Conservation (phyloP, 805 yeast species). For the Schizosaccharomyces lindneri region DNA sequence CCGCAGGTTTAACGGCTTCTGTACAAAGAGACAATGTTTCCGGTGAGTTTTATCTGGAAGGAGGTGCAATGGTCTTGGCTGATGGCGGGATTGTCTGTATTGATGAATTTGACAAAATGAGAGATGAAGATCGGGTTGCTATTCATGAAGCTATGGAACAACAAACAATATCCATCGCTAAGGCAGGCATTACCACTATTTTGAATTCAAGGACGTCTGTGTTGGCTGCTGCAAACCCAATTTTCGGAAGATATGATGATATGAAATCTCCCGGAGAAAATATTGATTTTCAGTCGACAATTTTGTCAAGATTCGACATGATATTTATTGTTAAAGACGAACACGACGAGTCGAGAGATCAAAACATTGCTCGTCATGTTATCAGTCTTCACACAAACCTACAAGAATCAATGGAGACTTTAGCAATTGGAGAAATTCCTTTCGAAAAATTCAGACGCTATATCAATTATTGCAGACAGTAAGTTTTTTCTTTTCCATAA, state of each 20-base stretch:
- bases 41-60: slow-evolving; percentile 83
- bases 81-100: slow-evolving; percentile 98
- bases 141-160: slow-evolving; percentile 99
- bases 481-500: background rate
- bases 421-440: slow-evolving; percentile 52
- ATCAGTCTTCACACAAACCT: slow-evolving; percentile 54
- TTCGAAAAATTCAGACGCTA: slow-evolving; percentile 77
- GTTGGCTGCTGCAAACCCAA: slow-evolving; percentile 93
- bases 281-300: slow-evolving; percentile 91
- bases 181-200: slow-evolving; percentile 95
- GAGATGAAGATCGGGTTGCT: slow-evolving; percentile 96
- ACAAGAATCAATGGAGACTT: slow-evolving; percentile 19
- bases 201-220: slow-evolving; percentile 90
- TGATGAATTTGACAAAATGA: slow-evolving; percentile 97
- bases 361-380: slow-evolving; percentile 72
- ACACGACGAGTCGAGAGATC: slow-evolving; percentile 65
- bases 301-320: slow-evolving; percentile 94
- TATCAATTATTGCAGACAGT: slow-evolving; percentile 61
- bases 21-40: slow-evolving; percentile 79
- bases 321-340: slow-evolving; percentile 91
- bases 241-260: slow-evolving; percentile 89
- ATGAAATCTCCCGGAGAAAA: slow-evolving; percentile 92
- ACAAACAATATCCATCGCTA: slow-evolving; percentile 94
- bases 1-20: slow-evolving; percentile 96
- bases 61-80: slow-evolving; percentile 99